Conservation (phyloP, 176 grass and related monocot genomes). For the Rhynchospora breviuscula region DNA sequence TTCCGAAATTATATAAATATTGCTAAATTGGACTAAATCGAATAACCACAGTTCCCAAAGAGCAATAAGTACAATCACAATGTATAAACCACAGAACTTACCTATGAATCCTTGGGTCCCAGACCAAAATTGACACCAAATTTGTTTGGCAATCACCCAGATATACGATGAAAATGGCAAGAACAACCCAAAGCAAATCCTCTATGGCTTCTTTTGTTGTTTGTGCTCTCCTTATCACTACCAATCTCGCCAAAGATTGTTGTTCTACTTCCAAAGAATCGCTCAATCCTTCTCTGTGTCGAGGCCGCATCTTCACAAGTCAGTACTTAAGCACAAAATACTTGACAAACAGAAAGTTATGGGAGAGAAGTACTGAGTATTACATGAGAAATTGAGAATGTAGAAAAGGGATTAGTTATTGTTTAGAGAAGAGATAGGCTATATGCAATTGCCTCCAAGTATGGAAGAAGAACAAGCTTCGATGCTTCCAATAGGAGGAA, state of each 20-base stretch:
- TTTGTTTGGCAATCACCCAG: conserved; percentile 14
- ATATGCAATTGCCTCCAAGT: neutral
- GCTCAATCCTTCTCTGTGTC: neutral
- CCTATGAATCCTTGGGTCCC: conserved; percentile 22
- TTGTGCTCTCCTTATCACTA: conserved; percentile 3
- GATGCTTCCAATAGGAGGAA: conserved; percentile 6
- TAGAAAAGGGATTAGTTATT: neutral
- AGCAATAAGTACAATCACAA: neutral
- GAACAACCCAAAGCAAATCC: neutral
- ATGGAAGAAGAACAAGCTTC: conserved; percentile 12
- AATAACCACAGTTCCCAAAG: neutral
- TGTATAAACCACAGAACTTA: neutral
- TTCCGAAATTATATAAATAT: neutral
- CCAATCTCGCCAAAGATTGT: neutral
- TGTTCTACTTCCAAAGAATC: neutral
- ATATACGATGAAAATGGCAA: conserved; percentile 18
- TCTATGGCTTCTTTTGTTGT: conserved; percentile 18
- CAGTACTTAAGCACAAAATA: neutral
- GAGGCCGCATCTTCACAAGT: neutral
- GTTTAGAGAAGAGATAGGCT: neutral
- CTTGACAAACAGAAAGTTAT: neutral
- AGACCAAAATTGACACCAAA: conserved; percentile 21
- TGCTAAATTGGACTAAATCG: neutral
- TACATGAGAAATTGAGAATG: neutral
- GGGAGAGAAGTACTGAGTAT: neutral